These are phyloP conservation scores for Coniferiporia weirii DNA, from an alignment of 1,284 basidiomycete species.

Conservation along the genomic window DNA sequence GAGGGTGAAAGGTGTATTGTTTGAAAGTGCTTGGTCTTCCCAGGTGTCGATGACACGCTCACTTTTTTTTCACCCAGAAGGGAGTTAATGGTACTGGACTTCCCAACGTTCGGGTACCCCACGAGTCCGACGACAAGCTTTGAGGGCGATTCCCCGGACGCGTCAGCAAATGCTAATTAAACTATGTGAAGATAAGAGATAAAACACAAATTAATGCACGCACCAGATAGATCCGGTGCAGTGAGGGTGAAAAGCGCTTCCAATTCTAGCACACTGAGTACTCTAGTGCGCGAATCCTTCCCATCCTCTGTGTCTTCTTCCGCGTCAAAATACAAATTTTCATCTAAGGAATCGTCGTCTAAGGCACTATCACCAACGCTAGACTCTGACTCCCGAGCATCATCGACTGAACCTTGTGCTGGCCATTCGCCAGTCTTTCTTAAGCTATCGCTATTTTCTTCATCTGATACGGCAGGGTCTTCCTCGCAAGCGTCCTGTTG, in stretches of 20 bases:
- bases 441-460: constrained; percentile 24
- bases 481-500: constrained; percentile 27
- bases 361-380: constrained; percentile 17
- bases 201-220: constrained; percentile 8
- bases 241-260: constrained; percentile 79
- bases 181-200: constrained; percentile 8
- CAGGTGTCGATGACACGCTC: constrained; percentile 94
- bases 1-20: constrained; percentile 88
- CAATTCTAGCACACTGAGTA: constrained; percentile 85
- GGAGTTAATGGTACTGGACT: constrained; percentile 96
- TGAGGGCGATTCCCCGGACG: constrained; percentile 52
- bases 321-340: constrained; percentile 39
- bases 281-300: constrained; percentile 67
- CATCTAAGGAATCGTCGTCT: constrained; percentile 29
- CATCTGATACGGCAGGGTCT: constrained; percentile 18
- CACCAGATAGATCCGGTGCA: constrained; percentile 78
- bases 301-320: constrained; percentile 47
- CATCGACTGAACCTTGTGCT: constrained; percentile 27
- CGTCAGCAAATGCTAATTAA: constrained; percentile 57
- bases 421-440: no score
- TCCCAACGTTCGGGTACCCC: constrained; percentile 99
- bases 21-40: constrained; percentile 99
- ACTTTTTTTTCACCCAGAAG: constrained; percentile 96
- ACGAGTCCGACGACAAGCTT: constrained; percentile 91
- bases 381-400: constrained; percentile 18